Evolutionary conservation across 805 yeast genomes (phyloP), one percentile per base, ranked within the genome.

Genomic region (Ogataea paradorogensis): DNA sequence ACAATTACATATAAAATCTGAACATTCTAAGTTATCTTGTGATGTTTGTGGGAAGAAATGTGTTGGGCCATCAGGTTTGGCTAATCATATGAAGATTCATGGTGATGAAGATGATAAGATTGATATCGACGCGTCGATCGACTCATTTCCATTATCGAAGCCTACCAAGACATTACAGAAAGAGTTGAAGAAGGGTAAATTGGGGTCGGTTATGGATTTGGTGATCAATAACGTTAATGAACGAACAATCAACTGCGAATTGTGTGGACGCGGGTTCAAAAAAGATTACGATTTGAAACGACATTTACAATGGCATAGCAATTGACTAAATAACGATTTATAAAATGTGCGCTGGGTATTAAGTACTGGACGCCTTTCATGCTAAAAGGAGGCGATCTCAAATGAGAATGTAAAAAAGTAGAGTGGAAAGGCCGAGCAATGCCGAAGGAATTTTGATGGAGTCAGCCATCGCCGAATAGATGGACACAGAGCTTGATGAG

Each of bases 61-160:
- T 65, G 82, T 83, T 9, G 95, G 95, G 21, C 76, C 73, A 32
- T 67, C 70, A 20, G 93, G 89, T 46, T 61, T 88, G 35, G 63
- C 71, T 13, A 77, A 82, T 67, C 96, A 90, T 57, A 78, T 84
- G 88, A 61, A 70, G 30, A 65, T 79, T 15, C 96, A 89, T 59
- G 80, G 80, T 48, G 77, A 71, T 5, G 13, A 4, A 5, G 27
- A 5, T 5, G 35, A 15, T 10, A 21, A 10, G 9, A n/a, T 34
- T 14, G 22, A 10, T 9, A 25, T 25, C 24, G 33, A 22, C 28
- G 27, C 33, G 24, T 26, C 35, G 30, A 18, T 21, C 29, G 36
- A 27, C 29, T 27, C 13, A 20, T 38, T 35, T 21, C 34, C 33
- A 5, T 30, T 27, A 2, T 23, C 35, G 9, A 45, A 42, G 24